A percentile compares a stretch with the other conserved stretches of the same genome.
Evolutionary conservation across 2,329 filamentous ascomycete species (phyloP).

Genomic region (Alternaria sp.): DNA sequence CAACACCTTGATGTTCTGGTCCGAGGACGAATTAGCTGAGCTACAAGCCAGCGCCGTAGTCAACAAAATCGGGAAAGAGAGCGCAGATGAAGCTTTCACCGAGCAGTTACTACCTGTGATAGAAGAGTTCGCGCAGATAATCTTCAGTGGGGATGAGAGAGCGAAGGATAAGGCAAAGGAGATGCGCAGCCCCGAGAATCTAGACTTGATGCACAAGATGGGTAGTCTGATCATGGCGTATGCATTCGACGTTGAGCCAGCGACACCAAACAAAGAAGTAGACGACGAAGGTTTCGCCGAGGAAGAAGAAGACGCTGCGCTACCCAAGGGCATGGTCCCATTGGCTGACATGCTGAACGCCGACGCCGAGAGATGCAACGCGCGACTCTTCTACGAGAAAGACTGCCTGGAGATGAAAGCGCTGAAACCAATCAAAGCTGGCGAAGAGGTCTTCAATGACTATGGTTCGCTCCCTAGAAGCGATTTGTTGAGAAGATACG

Average conservation of each 20-base stretch:
- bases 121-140: conserved; percentile 49
- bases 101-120: conserved; percentile 64
- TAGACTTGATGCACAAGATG: conserved; percentile 76
- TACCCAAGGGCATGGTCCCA: conserved; percentile 84
- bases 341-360: conserved; percentile 91
- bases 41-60: conserved; percentile 81
- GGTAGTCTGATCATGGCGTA: conserved; percentile 92
- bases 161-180: conserved; percentile 50
- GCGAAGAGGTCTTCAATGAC: conserved; percentile 86
- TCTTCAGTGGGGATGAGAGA: conserved; percentile 51
- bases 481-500: conserved; percentile 83
- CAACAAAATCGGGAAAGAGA: conserved; percentile 76
- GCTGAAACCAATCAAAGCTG: conserved; percentile 71
- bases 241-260: conserved; percentile 79
- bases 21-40: conserved; percentile 70
- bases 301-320: conserved; percentile 58
- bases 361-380: conserved; percentile 81
- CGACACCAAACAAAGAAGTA: conserved; percentile 57
- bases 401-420: conserved; percentile 73
- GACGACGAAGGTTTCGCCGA: conserved; percentile 63
- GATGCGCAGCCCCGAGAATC: conserved; percentile 57
- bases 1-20: conserved; percentile 92
- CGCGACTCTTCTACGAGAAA: conserved; percentile 68
- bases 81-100: conserved; percentile 75
- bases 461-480: conserved; percentile 85